Evolutionary conservation across 805 yeast genomes (phyloP).

Genomic region (Cyberlindnera mycetangii): DNA sequence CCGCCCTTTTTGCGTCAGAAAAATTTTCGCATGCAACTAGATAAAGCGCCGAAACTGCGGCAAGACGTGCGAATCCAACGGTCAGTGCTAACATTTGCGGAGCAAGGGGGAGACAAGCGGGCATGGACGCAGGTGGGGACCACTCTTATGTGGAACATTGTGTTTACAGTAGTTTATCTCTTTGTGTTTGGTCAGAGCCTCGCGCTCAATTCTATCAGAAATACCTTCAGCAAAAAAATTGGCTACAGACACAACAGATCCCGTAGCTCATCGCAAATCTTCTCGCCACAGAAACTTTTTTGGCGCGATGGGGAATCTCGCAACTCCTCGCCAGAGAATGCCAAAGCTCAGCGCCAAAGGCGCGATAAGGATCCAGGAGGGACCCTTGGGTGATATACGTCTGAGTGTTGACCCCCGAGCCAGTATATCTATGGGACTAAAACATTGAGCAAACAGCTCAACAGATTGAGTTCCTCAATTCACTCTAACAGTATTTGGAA

Average conservation of each 20-base stretch:
- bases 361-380: conserved; percentile 1
- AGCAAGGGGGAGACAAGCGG: conserved; percentile 1
- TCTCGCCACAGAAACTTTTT: not conserved
- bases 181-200: too few species aligned
- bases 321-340: not conserved
- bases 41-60: conserved; percentile 7
- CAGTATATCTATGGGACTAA: too few species aligned
- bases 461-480: too few species aligned
- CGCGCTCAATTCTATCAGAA: too few species aligned
- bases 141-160: too few species aligned
- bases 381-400: too few species aligned
- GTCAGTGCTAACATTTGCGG: conserved; percentile 6
- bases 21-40: conserved; percentile 3
- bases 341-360: not conserved
- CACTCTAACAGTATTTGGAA: too few species aligned
- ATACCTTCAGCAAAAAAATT: too few species aligned
- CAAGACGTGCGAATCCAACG: conserved; percentile 11
- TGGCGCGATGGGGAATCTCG: conserved; percentile 3
- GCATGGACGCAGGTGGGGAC: too few species aligned
- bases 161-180: too few species aligned
- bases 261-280: conserved; percentile 2
- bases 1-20: not conserved
- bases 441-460: too few species aligned
- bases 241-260: not conserved
- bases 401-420: too few species aligned